Base-by-base conservation (phyloP, 106 monocot genomes). In the Allium fistulosum region DNA sequence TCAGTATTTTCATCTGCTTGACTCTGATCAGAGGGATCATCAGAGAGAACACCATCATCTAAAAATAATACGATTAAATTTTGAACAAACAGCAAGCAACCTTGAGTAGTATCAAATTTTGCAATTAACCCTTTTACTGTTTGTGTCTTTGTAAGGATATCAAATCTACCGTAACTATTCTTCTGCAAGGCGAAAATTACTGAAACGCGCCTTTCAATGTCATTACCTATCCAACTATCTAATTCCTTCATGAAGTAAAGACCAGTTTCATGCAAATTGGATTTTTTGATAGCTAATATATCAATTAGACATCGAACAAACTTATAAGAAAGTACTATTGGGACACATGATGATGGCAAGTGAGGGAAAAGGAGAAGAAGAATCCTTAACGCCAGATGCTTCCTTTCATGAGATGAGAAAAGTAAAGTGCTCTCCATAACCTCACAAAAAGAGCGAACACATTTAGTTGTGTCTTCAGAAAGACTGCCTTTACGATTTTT, bases 1-100 rank as follows among this genome's bases (percentile, higher is more conserved):
- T 97, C 96, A 18, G 86, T 90, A 81, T 93, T 93, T 70, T 87
- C 97, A 79, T 99, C 97, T 8, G 89, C 90, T 72, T 93, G 92
- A 67, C 92, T 99, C 60, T 90, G 93, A 78, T 99, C 92, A 26
- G 92, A 93, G 58, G 87, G 84, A 72, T 99, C 97, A 74, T 93
- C 93, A 61, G 84, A 18, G 53, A 81, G 45, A 18, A 75, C 59
- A 8, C 74, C 77, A 68, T 91, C 92, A 76, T 93, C 83, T 47
- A 99, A 80, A 80, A 99, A 99, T 62, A 99, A 81, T 45, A 65
- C 81, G 58, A 87, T 80, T 75, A 99, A 81, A 48, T 77, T 83
- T 11, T 85, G 76, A 18, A 90, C 85, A 75, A 99, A 85, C 17
- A 73, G 61, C 79, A 87, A 64, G 52, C 93, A 87, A 70, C 79